Conservation (phyloP, 257 asterid species). For the Nemophila menziesii region DNA sequence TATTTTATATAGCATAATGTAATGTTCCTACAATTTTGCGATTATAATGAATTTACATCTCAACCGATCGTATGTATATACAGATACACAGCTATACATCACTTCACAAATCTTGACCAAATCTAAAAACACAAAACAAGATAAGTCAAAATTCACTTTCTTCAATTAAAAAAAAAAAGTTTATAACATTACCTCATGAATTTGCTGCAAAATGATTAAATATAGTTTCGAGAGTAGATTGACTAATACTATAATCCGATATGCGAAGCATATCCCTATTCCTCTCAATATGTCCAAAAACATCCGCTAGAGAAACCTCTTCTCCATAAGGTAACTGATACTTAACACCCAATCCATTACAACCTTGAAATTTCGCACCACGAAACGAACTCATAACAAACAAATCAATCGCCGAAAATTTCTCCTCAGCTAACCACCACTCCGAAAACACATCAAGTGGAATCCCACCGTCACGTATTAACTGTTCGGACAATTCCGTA, state of each 20-base stretch:
- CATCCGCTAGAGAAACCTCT: constrained; percentile 85
- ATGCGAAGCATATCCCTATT: constrained; percentile 66
- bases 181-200: constrained; percentile 38
- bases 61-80: too few species aligned
- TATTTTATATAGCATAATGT: too few species aligned
- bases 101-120: too few species aligned
- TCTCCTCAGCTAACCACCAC: constrained; percentile 95
- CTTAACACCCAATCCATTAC: constrained; percentile 81
- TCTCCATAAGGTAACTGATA: constrained; percentile 75
- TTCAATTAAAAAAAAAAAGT: too few species aligned
- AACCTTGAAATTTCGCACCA: constrained; percentile 60
- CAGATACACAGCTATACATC: too few species aligned
- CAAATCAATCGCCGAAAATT: constrained; percentile 61
- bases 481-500: constrained; percentile 77
- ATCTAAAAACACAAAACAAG: too few species aligned
- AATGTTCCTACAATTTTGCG: too few species aligned
- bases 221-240: constrained; percentile 84
- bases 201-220: constrained; percentile 90
- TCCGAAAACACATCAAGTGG: constrained; percentile 80
- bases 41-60: too few species aligned
- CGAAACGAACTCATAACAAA: constrained; percentile 73
- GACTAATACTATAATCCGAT: constrained; percentile 81
- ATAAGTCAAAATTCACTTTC: too few species aligned
- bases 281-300: constrained; percentile 88
- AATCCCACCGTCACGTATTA: constrained; percentile 92